phyloP scores from a whole-genome alignment of 2,329 filamentous ascomycete species.

The Teratosphaeria epicoccoides region DNA sequence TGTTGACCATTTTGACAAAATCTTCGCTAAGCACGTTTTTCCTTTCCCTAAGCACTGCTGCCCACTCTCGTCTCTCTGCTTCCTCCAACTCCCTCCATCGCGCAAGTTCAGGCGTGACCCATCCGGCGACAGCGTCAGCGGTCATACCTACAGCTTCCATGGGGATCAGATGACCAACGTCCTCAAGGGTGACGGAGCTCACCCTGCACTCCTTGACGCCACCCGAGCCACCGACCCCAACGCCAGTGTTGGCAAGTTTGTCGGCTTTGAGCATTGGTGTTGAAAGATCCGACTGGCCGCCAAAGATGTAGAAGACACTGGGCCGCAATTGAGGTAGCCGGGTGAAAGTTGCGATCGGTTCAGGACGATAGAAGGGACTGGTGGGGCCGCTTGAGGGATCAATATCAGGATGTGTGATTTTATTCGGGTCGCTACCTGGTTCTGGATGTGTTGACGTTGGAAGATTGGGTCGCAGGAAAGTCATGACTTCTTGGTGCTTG shows the following conservation, averaged over 20 bases:
- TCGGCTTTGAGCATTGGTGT: slow-evolving; percentile 39
- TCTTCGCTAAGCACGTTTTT: slow-evolving; percentile 21
- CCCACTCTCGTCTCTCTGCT: slow-evolving; percentile 19
- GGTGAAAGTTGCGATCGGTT: slow-evolving; percentile 46
- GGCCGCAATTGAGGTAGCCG: slow-evolving; percentile 53
- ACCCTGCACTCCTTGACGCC: slow-evolving; percentile 56
- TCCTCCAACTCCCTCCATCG: slow-evolving; percentile 25
- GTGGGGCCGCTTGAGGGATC: slow-evolving; percentile 26
- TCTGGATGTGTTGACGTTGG: slow-evolving; percentile 11
- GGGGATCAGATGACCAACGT: slow-evolving; percentile 67
- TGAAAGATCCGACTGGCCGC: slow-evolving; percentile 49
- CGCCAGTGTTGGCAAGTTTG: slow-evolving; percentile 55
- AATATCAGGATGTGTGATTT: slow-evolving; percentile 35
- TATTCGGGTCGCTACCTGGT: slow-evolving; percentile 26
- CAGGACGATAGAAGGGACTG: slow-evolving; percentile 55
- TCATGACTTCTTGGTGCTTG: slow-evolving; percentile 80
- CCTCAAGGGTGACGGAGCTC: slow-evolving; percentile 51
- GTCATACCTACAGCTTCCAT: slow-evolving; percentile 65
- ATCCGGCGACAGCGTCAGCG: slow-evolving; percentile 41
- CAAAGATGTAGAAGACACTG: slow-evolving; percentile 59
- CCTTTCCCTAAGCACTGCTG: slow-evolving; percentile 15
- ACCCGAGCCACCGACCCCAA: slow-evolving; percentile 57
- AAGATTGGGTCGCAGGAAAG: slow-evolving; percentile 56
- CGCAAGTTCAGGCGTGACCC: slow-evolving; percentile 25
- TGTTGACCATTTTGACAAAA: slow-evolving; percentile 15